Conservation (phyloP, 768 basidiomycete species). For the Lactifluus piperatus region DNA sequence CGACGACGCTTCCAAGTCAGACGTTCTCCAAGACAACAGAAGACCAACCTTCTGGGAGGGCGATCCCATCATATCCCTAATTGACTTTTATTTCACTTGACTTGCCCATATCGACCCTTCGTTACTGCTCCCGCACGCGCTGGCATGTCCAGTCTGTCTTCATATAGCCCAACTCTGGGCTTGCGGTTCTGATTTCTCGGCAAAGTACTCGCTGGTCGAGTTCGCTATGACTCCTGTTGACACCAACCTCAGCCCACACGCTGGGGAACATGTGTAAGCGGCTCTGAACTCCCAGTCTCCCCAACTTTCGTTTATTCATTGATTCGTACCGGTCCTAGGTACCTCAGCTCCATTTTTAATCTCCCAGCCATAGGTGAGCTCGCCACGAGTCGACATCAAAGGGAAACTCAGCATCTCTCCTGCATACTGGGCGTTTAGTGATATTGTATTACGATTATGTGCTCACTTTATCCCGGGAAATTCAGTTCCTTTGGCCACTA, state of each 20-base stretch:
- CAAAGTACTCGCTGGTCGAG: background rate
- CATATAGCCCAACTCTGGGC: background rate
- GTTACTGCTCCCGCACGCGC: background rate
- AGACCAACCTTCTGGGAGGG: no score
- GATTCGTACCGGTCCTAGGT: background rate
- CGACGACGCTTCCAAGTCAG: background rate
- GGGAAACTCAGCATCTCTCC: background rate
- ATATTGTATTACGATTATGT: constrained; percentile 27
- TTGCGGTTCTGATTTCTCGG: background rate
- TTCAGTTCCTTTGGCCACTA: constrained; percentile 35
- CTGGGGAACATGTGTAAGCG: background rate
- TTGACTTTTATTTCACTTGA: no score
- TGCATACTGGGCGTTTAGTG: constrained; percentile 13
- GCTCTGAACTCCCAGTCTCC: no score
- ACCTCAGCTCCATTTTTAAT: background rate
- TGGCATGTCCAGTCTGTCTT: background rate
- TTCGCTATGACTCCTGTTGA: background rate
- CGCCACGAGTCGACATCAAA: background rate
- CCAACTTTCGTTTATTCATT: background rate
- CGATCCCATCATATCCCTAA: no score
- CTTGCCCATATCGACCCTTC: background rate
- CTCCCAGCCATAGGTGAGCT: background rate
- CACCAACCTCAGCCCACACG: background rate
- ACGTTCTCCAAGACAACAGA: background rate
- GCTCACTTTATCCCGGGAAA: constrained; percentile 29